These are phyloP conservation scores for Cordyceps javanica DNA, from an alignment of 2,329 filamentous ascomycete species.

Conservation along the genomic window DNA sequence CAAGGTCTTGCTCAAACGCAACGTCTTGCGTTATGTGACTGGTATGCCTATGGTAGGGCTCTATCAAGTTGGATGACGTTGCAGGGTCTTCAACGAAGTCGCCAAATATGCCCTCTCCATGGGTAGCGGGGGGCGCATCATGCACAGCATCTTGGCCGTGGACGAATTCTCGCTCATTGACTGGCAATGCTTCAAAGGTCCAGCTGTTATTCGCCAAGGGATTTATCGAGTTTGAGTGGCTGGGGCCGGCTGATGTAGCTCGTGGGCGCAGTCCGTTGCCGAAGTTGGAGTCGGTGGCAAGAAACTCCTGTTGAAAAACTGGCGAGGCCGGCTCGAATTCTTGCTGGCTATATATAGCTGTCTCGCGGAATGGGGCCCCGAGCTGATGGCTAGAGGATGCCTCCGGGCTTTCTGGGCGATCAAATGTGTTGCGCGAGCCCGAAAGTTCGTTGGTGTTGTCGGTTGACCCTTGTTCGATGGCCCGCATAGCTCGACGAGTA, in stretches of 20 bases:
- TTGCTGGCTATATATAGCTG: background rate
- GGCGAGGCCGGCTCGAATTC: background rate
- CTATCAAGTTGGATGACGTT: background rate
- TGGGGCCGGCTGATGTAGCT: conserved; percentile 52
- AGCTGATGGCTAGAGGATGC: background rate
- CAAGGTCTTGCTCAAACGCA: background rate
- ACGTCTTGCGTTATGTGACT: background rate
- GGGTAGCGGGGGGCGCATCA: background rate
- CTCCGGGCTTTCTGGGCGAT: conserved; percentile 12
- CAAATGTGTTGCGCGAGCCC: conserved; percentile 8
- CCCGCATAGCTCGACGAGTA: conserved; percentile 28
- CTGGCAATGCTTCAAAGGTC: conserved; percentile 44
- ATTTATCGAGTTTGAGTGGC: conserved; percentile 36
- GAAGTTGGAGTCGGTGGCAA: background rate
- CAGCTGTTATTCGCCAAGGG: conserved; percentile 56
- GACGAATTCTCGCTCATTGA: conserved; percentile 10
- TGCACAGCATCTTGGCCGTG: background rate
- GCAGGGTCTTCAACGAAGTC: background rate
- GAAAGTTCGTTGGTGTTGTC: background rate
- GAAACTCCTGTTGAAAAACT: conserved; percentile 1
- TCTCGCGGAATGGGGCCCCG: background rate
- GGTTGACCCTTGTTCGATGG: background rate
- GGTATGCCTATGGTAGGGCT: background rate
- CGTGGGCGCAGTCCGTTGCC: conserved; percentile 36
- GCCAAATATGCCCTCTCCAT: background rate